Percentiles rank a stretch among this genome's conserved stretches.
These are phyloP conservation scores for Carex arenaria DNA, from an alignment of 202 grass and related monocot species.

Conservation along the genomic window DNA sequence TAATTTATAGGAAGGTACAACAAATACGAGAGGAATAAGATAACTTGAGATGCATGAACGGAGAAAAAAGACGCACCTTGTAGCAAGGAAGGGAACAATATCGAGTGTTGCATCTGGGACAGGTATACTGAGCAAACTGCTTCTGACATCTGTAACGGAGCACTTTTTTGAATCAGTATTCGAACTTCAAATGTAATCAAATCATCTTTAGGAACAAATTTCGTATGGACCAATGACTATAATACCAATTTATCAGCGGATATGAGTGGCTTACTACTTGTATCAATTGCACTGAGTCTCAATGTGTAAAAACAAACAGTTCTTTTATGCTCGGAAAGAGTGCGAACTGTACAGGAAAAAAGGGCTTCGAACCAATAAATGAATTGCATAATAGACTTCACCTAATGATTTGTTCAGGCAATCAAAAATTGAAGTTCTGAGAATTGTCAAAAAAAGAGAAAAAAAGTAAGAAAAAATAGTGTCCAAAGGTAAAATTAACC, in stretches of 20 bases:
- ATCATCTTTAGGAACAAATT: not conserved
- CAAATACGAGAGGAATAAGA: not conserved
- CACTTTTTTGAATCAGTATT: not conserved
- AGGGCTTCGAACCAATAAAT: not conserved
- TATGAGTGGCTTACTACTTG: not conserved
- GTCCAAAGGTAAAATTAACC: not conserved
- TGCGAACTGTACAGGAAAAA: not conserved
- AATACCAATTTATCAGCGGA: not conserved
- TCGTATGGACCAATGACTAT: not conserved
- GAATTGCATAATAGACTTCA: not conserved
- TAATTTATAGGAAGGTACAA: not conserved
- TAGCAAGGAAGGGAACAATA: slow-evolving; percentile 96
- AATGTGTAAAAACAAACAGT: not conserved
- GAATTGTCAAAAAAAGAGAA: not conserved
- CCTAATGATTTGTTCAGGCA: not conserved
- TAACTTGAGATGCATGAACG: not conserved
- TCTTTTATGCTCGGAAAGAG: not conserved
- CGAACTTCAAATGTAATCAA: not conserved
- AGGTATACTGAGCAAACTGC: slow-evolving; percentile 96
- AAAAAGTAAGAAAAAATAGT: not conserved
- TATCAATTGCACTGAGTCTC: not conserved
- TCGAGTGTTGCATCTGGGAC: slow-evolving; percentile 81
- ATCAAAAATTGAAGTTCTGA: not conserved
- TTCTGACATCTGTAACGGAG: slow-evolving; percentile 76
- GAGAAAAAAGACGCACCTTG: slow-evolving; percentile 47